phyloP scores from a whole-genome alignment of 176 grass and related monocot genomes.

The Triticum timopheevii region DNA sequence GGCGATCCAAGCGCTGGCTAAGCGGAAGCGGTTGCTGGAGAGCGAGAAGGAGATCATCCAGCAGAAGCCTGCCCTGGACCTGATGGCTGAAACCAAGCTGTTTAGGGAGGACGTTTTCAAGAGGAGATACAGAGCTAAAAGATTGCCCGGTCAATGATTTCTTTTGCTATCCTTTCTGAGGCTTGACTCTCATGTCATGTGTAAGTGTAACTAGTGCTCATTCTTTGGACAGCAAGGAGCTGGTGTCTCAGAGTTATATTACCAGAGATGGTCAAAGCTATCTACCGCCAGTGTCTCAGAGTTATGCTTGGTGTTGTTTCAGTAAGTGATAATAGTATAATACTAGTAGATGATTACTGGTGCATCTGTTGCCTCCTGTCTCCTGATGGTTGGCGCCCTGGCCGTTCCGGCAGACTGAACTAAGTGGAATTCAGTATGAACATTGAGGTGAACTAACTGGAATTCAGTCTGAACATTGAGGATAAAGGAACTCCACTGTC shows the following conservation, averaged over 20 bases:
- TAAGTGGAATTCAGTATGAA: background rate
- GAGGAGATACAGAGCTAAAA: slow-evolving; percentile 55
- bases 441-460: background rate
- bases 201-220: slow-evolving; percentile 6
- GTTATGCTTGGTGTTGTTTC: background rate
- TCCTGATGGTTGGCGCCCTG: no score
- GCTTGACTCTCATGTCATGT: background rate
- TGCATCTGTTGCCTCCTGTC: no score
- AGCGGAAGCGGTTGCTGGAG: slow-evolving; percentile 61
- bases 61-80: slow-evolving; percentile 52
- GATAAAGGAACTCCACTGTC: background rate
- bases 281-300: background rate
- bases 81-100: slow-evolving; percentile 58
- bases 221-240: background rate
- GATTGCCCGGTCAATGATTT: background rate
- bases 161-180: background rate
- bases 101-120: slow-evolving; percentile 86
- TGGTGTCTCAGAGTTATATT: background rate
- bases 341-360: no score
- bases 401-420: background rate
- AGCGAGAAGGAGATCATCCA: slow-evolving; percentile 56
- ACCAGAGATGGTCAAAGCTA: no score
- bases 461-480: background rate
- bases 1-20: slow-evolving; percentile 34
- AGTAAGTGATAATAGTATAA: no score